These are phyloP conservation scores for Piper betle DNA, from an alignment of 164 flowering plant species.

Conservation along the genomic window DNA sequence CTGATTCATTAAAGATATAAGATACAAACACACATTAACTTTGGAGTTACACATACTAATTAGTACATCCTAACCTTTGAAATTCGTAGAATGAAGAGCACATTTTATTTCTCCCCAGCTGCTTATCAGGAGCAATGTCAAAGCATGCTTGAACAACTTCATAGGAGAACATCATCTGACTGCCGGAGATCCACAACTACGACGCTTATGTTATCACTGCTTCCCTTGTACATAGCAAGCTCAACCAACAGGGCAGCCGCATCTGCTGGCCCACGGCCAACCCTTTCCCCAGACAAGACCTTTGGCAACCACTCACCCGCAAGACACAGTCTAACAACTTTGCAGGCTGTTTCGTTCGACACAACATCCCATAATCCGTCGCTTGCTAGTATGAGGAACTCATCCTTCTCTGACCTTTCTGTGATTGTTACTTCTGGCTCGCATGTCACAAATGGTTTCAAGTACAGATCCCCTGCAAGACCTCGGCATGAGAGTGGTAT, in stretches of 20 bases:
- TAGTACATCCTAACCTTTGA: too few species aligned
- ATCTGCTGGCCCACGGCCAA: conserved; percentile 9
- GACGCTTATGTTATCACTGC: conserved; percentile 42
- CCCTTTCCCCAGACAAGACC: neutral
- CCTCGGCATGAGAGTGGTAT: too few species aligned
- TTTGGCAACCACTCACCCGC: neutral
- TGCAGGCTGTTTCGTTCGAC: conserved; percentile 31
- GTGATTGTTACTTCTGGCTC: conserved; percentile 35
- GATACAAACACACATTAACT: too few species aligned
- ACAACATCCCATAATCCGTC: conserved; percentile 53
- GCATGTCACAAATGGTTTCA: conserved; percentile 34
- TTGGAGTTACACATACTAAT: too few species aligned
- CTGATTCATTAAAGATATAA: too few species aligned
- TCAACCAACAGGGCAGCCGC: conserved; percentile 40
- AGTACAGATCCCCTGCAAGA: conserved; percentile 39
- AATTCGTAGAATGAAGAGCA: too few species aligned
- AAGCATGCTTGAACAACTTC: too few species aligned
- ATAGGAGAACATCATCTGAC: too few species aligned
- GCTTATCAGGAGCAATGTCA: too few species aligned
- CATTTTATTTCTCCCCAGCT: too few species aligned
- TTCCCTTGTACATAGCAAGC: conserved; percentile 46
- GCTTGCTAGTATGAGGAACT: conserved; percentile 32
- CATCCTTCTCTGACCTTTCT: conserved; percentile 16
- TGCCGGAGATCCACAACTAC: conserved; percentile 29
- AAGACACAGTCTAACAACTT: conserved; percentile 25